Percentiles rank a stretch among this genome's conserved stretches.
Evolutionary conservation across 179 eudicot genomes (phyloP).

Genomic region (Camellia oleifera): DNA sequence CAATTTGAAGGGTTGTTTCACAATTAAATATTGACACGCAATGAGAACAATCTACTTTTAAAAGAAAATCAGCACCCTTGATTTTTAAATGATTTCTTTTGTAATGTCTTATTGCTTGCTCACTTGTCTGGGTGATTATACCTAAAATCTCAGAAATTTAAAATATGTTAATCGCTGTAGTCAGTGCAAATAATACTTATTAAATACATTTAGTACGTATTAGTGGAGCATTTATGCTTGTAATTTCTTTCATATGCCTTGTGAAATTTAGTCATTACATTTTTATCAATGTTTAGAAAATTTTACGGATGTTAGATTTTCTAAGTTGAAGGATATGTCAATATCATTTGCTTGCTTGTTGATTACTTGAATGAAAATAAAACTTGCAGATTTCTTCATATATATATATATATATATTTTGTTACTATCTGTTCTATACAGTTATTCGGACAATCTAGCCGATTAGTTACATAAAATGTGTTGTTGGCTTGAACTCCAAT

Average conservation of each 20-base stretch:
- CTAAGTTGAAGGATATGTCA: not conserved
- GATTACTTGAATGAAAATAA: not conserved
- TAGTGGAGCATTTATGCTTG: not conserved
- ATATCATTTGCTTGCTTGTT: conserved; percentile 1
- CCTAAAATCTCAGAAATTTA: too few relatives aligned
- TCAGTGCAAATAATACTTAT: too few relatives aligned
- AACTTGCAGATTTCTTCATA: not conserved
- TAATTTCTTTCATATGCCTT: not conserved
- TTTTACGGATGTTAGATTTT: not conserved
- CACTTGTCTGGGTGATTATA: too few relatives aligned
- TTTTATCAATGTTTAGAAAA: not conserved
- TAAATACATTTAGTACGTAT: not conserved
- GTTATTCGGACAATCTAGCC: not conserved
- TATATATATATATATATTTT: not conserved
- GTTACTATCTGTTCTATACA: not conserved
- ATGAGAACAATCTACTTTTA: not conserved
- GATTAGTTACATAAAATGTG: not conserved
- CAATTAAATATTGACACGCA: not conserved
- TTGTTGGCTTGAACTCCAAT: conserved; percentile 12
- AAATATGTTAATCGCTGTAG: too few relatives aligned
- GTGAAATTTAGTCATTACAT: not conserved
- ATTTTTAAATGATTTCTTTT: not conserved
- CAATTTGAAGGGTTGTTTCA: not conserved
- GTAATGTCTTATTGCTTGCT: too few relatives aligned
- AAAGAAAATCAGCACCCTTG: not conserved